phyloP scores from a whole-genome alignment of 2,329 filamentous ascomycete genomes.

The Aphanocladium album region DNA sequence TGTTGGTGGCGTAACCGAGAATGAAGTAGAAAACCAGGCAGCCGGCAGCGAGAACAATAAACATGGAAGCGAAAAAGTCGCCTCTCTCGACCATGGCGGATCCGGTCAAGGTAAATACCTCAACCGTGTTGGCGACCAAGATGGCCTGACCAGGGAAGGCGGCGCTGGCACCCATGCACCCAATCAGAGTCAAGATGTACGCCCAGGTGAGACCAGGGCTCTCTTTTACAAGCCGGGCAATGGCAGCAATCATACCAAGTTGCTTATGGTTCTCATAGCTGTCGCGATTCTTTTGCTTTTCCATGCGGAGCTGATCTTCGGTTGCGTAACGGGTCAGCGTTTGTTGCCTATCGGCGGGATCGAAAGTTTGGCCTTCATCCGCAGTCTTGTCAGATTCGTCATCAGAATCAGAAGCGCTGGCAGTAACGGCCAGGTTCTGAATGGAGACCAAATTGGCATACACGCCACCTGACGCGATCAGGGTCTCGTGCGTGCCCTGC shows the following conservation, averaged over 20 bases:
- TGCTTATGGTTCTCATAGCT: slow-evolving; percentile 31
- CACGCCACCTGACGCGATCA: slow-evolving; percentile 43
- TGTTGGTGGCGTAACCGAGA: slow-evolving; percentile 32
- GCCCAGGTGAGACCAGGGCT: slow-evolving; percentile 32
- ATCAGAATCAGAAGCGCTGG: slow-evolving; percentile 18
- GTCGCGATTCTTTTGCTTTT: slow-evolving; percentile 31
- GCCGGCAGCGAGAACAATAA: slow-evolving; percentile 44
- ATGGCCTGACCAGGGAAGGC: slow-evolving; percentile 40
- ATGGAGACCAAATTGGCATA: slow-evolving; percentile 48
- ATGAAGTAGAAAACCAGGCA: slow-evolving; percentile 40
- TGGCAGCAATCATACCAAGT: slow-evolving; percentile 24
- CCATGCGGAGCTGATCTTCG: slow-evolving; percentile 25
- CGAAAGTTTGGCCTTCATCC: neutral
- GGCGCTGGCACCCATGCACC: slow-evolving; percentile 27
- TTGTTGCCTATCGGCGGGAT: slow-evolving; percentile 22
- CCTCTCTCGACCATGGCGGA: slow-evolving; percentile 32
- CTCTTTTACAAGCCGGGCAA: slow-evolving; percentile 31
- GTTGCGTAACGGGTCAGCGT: slow-evolving; percentile 28
- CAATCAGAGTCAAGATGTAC: slow-evolving; percentile 29
- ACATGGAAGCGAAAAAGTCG: slow-evolving; percentile 53
- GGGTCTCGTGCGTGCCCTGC: slow-evolving; percentile 36
- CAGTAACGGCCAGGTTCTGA: slow-evolving; percentile 30
- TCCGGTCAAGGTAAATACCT: slow-evolving; percentile 34
- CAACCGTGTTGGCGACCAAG: slow-evolving; percentile 35
- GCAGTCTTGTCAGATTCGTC: slow-evolving; percentile 16